Evolutionary conservation across 129 eudicot genomes (phyloP).

Genomic region (Solidago caesia): DNA sequence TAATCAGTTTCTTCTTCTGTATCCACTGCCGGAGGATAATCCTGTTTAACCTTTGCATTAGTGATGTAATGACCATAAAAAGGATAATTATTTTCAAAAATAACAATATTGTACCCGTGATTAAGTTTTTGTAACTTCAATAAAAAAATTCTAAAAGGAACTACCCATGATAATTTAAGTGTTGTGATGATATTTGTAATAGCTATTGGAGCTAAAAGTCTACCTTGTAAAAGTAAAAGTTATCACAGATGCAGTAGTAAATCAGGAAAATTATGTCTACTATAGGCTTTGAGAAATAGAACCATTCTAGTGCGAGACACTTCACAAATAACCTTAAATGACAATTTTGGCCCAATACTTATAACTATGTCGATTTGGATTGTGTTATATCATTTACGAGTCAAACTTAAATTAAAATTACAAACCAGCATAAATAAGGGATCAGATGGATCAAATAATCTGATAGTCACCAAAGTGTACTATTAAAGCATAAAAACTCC

Average conservation of each 20-base stretch:
- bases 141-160: background rate
- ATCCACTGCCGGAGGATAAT: conserved; percentile 39
- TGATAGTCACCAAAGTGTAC: background rate
- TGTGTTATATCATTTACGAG: background rate
- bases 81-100: conserved; percentile 1
- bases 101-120: background rate
- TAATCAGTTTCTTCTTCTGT: conserved; percentile 48
- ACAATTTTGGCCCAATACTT: background rate
- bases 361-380: background rate
- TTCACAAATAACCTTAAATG: background rate
- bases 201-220: background rate
- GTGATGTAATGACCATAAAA: conserved; percentile 15
- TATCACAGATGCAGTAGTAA: background rate
- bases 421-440: background rate
- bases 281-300: conserved; percentile 15
- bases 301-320: conserved; percentile 5
- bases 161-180: background rate
- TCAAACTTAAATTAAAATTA: background rate
- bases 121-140: conserved; percentile 8
- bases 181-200: background rate
- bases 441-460: background rate
- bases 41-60: conserved; percentile 39
- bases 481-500: conserved; percentile 3
- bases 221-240: background rate
- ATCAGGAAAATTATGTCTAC: background rate